phyloP scores from a whole-genome alignment of 1,284 basidiomycete species.

The Porodaedalea pini region DNA sequence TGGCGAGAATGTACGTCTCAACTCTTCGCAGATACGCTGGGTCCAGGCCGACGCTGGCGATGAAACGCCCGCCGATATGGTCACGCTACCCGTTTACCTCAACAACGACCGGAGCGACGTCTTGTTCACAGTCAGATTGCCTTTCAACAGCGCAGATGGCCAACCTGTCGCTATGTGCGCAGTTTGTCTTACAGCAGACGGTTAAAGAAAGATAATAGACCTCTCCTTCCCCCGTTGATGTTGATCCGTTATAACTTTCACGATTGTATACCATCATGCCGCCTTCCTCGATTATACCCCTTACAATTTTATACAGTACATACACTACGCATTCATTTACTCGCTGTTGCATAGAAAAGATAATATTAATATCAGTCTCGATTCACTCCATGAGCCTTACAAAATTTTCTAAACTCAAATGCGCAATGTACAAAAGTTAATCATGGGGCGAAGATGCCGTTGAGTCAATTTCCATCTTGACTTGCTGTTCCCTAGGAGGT shows the following conservation, averaged over 20 bases:
- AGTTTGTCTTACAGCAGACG: constrained; percentile 76
- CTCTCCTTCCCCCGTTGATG: neutral
- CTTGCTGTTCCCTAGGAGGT: constrained; percentile 12
- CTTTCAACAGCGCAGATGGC: constrained; percentile 64
- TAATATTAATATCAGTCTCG: neutral
- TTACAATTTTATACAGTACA: neutral
- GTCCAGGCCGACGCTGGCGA: constrained; percentile 56
- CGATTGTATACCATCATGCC: constrained; percentile 10
- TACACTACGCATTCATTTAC: neutral
- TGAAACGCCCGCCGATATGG: constrained; percentile 35
- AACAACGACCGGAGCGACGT: constrained; percentile 88
- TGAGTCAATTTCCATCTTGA: constrained; percentile 50
- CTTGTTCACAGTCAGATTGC: constrained; percentile 80
- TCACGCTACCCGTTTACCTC: constrained; percentile 88
- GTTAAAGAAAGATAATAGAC: constrained; percentile 32
- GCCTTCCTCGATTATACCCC: constrained; percentile 3
- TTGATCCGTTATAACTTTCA: neutral
- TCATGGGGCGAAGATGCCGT: constrained; percentile 44
- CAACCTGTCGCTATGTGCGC: constrained; percentile 75
- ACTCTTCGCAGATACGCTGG: constrained; percentile 82
- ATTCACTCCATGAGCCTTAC: neutral
- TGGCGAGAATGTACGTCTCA: constrained; percentile 72
- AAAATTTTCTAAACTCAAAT: neutral
- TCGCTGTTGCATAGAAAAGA: constrained; percentile 9
- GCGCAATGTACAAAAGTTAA: neutral